Evolutionary conservation across 352 stramenopile species (phyloP).

Genomic region (Globisporangium viniferum): DNA sequence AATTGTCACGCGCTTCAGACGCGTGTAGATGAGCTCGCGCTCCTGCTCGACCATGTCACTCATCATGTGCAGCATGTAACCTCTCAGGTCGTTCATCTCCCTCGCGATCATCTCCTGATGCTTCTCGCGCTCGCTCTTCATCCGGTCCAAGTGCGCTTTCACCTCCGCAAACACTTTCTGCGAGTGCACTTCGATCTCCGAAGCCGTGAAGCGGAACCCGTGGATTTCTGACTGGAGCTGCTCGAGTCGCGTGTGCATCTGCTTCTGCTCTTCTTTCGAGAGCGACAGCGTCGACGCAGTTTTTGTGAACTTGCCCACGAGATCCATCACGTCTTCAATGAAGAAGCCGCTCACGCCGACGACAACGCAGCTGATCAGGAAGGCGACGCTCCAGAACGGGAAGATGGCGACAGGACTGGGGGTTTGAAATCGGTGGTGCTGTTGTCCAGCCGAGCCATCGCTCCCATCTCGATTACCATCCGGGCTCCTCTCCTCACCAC

Average conservation of each 20-base stretch:
- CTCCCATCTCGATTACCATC: neutral
- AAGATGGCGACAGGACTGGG: slow-evolving; percentile 13
- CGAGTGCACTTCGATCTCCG: slow-evolving; percentile 52
- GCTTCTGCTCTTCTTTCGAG: slow-evolving; percentile 32
- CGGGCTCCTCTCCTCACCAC: neutral
- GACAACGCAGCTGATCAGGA: slow-evolving; percentile 36
- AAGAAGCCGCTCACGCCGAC: slow-evolving; percentile 52
- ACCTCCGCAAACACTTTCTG: slow-evolving; percentile 55
- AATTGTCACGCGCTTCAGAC: slow-evolving; percentile 28
- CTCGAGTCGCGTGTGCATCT: slow-evolving; percentile 45
- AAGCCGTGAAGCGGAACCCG: slow-evolving; percentile 41
- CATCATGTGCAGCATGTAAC: slow-evolving; percentile 45
- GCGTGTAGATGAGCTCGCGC: slow-evolving; percentile 40
- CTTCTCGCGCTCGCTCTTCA: slow-evolving; percentile 45
- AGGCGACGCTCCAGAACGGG: slow-evolving; percentile 41
- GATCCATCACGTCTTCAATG: slow-evolving; percentile 44
- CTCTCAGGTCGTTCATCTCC: slow-evolving; percentile 64
- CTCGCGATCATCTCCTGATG: slow-evolving; percentile 58
- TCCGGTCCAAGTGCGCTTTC: slow-evolving; percentile 37
- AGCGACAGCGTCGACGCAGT: slow-evolving; percentile 23
- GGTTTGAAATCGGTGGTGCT: neutral
- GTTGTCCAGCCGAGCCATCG: neutral
- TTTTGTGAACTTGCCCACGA: slow-evolving; percentile 30
- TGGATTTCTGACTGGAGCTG: slow-evolving; percentile 51
- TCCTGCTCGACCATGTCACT: slow-evolving; percentile 58